Evolutionary conservation across 768 basidiomycete genomes (phyloP), one percentile per base, ranked within the genome.

Genomic region (Polyporus arcularius): DNA sequence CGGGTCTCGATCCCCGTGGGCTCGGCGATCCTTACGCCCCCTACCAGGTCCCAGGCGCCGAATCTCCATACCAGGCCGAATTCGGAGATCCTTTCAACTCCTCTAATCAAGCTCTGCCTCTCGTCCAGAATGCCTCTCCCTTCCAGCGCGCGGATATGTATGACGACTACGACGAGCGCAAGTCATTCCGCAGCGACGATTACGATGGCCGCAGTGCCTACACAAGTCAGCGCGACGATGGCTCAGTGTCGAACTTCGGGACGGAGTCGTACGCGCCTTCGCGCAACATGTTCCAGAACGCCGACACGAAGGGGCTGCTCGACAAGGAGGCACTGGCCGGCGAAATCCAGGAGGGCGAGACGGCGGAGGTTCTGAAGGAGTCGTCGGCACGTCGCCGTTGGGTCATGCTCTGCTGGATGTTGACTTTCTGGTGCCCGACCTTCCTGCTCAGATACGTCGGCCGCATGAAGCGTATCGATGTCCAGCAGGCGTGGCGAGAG

Each of bases 401-500:
- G 97, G 89, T 97, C 9, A 79, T 82, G 16, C 74, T 98, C 0
- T 93, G 90, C 66, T 94, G 93, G 90, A 71, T 92, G 15, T 78
- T 98, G 53, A 99, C 97, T 1, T 99, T 83, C 79, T 98, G 94
- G 93, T 75, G 94, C 5, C 97, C 96, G 0, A 86, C 82, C 12
- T 81, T 81, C 3, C 73, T 87, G 53, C 76, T 99, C 45, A 79
- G 74, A 10, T 86, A 83, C 71, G 63, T 92, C 55, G 95, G 96
- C 1, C 82, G 92, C 31, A 97, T 98, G 95, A 97, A 98, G 77
- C 89, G 96, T 7, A 73, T 89, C 63, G 97, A 99, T 68, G 82
- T 99, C 26, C 85, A 90, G 28, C 94, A 98, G 73, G 97, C 97
- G 1, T 99, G 97, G 97, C 80, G 96, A 60, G 97, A 98, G 76